These are phyloP conservation scores for Oryza meyeriana DNA, from an alignment of 176 grass and related monocot species.

Conservation along the genomic window DNA sequence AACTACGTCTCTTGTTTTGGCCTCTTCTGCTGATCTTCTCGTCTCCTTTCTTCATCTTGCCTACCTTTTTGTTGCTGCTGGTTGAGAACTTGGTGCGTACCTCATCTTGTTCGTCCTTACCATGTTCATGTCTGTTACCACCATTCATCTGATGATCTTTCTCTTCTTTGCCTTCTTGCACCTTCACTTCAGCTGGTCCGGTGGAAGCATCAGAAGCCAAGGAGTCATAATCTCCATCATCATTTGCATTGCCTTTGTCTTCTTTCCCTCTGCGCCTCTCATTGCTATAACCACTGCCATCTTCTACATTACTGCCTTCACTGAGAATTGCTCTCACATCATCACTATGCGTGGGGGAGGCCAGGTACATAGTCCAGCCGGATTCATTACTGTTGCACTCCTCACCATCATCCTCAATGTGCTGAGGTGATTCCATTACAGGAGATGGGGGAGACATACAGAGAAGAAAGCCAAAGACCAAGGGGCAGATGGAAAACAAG, in stretches of 20 bases:
- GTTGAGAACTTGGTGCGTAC: slow-evolving; percentile 36
- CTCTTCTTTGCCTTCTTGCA: slow-evolving; percentile 36
- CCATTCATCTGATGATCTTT: slow-evolving; percentile 27
- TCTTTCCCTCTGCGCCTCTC: slow-evolving; percentile 22
- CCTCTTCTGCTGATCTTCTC: slow-evolving; percentile 39
- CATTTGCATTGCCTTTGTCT: not conserved
- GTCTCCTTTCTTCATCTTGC: slow-evolving; percentile 44
- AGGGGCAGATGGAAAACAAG: not conserved
- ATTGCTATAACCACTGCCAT: slow-evolving; percentile 27
- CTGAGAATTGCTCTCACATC: slow-evolving; percentile 15
- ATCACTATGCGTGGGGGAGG: slow-evolving; percentile 41
- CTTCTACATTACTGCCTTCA: slow-evolving; percentile 39
- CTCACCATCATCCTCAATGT: slow-evolving; percentile 38
- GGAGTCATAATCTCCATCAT: slow-evolving; percentile 64
- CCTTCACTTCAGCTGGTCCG: slow-evolving; percentile 49
- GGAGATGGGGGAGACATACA: not conserved
- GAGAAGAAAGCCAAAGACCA: not conserved
- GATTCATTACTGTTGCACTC: slow-evolving; percentile 67
- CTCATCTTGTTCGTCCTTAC: slow-evolving; percentile 19
- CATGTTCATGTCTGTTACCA: not conserved
- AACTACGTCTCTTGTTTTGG: slow-evolving; percentile 44
- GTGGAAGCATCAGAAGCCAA: slow-evolving; percentile 92
- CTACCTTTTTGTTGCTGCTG: slow-evolving; percentile 33
- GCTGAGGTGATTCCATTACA: slow-evolving; percentile 45
- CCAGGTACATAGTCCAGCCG: slow-evolving; percentile 67